Evolutionary conservation across 1,284 basidiomycete species (phyloP).

Genomic region (Erythrobasidium hasegawianum): DNA sequence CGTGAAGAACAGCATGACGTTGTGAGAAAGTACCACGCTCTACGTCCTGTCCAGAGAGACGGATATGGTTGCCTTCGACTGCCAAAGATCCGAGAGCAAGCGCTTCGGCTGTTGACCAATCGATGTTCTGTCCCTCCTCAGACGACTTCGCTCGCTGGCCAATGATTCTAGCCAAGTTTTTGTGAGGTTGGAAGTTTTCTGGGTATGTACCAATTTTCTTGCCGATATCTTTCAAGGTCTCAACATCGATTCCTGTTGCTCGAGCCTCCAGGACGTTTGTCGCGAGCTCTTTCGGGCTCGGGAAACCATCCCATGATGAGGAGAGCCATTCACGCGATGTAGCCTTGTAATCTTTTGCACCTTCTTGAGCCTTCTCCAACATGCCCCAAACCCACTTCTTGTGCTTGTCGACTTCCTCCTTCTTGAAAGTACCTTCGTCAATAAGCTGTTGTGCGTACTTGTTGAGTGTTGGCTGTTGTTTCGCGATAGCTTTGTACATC

Average conservation of each 20-base stretch:
- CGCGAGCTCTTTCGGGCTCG: constrained; percentile 89
- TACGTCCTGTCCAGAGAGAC: constrained; percentile 96
- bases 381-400: constrained; percentile 99
- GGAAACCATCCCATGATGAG: constrained; percentile 97
- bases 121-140: constrained; percentile 85
- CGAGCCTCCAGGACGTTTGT: constrained; percentile 86
- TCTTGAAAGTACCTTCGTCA: constrained; percentile 87
- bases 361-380: constrained; percentile 88
- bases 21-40: constrained; percentile 99
- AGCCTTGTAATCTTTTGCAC: constrained; percentile 89
- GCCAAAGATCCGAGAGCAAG: constrained; percentile 92
- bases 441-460: constrained; percentile 89
- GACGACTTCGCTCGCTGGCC: constrained; percentile 80
- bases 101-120: constrained; percentile 99
- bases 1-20: constrained; percentile 93
- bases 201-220: constrained; percentile 82
- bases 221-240: constrained; percentile 79
- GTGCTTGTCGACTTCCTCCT: constrained; percentile 96
- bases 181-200: constrained; percentile 78
- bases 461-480: constrained; percentile 86
- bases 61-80: constrained; percentile 88
- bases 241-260: constrained; percentile 74
- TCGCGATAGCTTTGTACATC: constrained; percentile 97
- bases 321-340: constrained; percentile 95
- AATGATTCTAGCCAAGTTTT: constrained; percentile 92